Conservation (phyloP, 1,284 basidiomycete genomes). For the Cerrena zonata region DNA sequence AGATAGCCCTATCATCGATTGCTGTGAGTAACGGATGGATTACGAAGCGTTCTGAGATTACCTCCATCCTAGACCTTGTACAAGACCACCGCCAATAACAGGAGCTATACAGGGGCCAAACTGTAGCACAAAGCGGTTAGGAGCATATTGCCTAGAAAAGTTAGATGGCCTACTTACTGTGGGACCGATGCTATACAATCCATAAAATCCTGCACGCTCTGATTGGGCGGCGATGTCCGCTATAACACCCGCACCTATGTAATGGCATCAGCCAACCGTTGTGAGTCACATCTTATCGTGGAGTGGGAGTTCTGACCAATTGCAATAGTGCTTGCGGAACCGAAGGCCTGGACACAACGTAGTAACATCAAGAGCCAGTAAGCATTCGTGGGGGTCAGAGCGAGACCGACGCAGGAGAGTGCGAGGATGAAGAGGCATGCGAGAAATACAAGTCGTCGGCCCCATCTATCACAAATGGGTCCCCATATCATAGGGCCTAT, state of each 20-base stretch:
- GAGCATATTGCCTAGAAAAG: background rate
- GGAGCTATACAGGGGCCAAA: conserved; percentile 36
- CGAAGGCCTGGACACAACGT: conserved; percentile 42
- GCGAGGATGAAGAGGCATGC: conserved; percentile 36
- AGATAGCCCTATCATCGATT: conserved; percentile 75
- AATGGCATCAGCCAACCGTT: no score
- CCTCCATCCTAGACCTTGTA: conserved; percentile 65
- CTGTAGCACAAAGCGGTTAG: conserved; percentile 15
- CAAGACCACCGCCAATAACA: conserved; percentile 52
- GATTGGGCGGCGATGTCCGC: conserved; percentile 34
- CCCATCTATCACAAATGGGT: conserved; percentile 39
- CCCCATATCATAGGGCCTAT: conserved; percentile 41
- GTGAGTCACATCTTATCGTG: no score
- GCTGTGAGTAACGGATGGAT: no score
- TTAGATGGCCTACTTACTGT: conserved; percentile 25
- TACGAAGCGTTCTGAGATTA: conserved; percentile 20
- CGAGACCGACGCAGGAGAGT: conserved; percentile 41
- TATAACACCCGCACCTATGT: conserved; percentile 33
- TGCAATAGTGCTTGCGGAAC: conserved; percentile 40
- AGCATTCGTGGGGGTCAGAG: conserved; percentile 38
- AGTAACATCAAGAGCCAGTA: conserved; percentile 47
- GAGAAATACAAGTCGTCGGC: conserved; percentile 42
- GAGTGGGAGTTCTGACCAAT: conserved; percentile 33
- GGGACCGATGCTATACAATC: conserved; percentile 32
- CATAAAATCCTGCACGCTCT: conserved; percentile 37